These are phyloP conservation scores for Mortierella sp. DNA, from an alignment of 371 early-diverging fungal species.

Conservation along the genomic window DNA sequence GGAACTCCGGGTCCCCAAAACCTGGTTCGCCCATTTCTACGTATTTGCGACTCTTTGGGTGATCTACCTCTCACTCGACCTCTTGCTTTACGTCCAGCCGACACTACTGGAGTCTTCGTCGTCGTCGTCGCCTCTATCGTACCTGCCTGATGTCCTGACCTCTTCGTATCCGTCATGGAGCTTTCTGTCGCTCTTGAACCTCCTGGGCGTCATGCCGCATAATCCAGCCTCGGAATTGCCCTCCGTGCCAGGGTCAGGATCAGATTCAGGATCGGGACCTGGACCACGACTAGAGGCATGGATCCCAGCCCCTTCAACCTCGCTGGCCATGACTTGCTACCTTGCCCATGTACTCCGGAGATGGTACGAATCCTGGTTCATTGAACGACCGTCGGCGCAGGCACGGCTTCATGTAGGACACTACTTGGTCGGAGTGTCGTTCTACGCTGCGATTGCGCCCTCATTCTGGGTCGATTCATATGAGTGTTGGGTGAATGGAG, in stretches of 20 bases:
- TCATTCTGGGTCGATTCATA: conserved; percentile 61
- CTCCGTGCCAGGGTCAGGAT: no score
- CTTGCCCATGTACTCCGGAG: conserved; percentile 67
- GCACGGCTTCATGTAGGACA: conserved; percentile 78
- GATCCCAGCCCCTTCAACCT: conserved; percentile 33
- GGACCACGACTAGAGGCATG: no score
- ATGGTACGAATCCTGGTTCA: conserved; percentile 69
- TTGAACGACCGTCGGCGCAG: conserved; percentile 63
- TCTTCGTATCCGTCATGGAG: conserved; percentile 20
- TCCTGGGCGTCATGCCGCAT: conserved; percentile 33
- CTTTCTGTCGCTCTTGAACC: conserved; percentile 29
- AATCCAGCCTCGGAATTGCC: background rate
- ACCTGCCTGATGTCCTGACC: background rate
- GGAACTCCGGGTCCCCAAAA: conserved; percentile 68
- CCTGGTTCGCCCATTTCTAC: conserved; percentile 78
- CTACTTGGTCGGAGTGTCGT: conserved; percentile 73
- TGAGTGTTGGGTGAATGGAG: conserved; percentile 36
- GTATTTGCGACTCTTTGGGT: conserved; percentile 46
- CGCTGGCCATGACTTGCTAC: conserved; percentile 61
- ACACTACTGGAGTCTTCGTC: no score
- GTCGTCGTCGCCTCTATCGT: background rate
- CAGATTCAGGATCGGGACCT: no score
- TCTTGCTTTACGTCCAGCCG: conserved; percentile 21
- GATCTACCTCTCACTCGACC: conserved; percentile 32
- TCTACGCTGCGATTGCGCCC: conserved; percentile 70